phyloP scores from a whole-genome alignment of 1,139 yeast species.

The Komagataea norvegica region DNA sequence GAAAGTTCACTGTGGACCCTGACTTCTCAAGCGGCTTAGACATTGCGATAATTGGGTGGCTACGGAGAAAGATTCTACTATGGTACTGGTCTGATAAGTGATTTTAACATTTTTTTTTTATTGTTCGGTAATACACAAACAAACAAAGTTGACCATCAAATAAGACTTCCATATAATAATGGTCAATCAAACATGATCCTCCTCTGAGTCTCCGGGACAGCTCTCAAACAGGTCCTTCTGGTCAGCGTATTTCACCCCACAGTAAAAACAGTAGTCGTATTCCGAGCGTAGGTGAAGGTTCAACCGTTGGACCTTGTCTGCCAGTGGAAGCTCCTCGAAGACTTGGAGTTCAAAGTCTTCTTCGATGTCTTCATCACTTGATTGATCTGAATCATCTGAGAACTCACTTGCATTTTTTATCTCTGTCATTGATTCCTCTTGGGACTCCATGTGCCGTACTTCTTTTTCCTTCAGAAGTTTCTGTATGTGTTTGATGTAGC shows the following conservation, averaged over 20 bases:
- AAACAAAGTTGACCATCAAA: too few species aligned
- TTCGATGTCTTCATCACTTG: conserved; percentile 18
- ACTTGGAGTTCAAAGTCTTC: conserved; percentile 31
- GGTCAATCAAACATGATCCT: conserved; percentile 31
- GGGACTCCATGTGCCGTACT: too few species aligned
- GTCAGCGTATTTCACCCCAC: conserved; percentile 38
- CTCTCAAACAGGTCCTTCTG: conserved; percentile 34
- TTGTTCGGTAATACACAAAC: too few species aligned
- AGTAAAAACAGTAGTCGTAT: conserved; percentile 43
- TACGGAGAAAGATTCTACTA: too few species aligned
- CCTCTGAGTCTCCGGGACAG: conserved; percentile 45
- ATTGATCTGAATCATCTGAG: conserved; percentile 18
- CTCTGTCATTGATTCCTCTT: too few species aligned
- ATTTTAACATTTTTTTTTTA: too few species aligned
- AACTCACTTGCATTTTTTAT: neutral
- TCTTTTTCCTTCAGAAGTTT: conserved; percentile 9
- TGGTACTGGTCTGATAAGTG: too few species aligned
- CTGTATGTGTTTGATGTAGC: conserved; percentile 24
- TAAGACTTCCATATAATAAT: too few species aligned
- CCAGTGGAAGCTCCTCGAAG: conserved; percentile 27
- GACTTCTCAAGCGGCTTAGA: conserved; percentile 11
- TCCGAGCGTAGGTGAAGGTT: conserved; percentile 35
- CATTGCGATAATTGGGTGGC: conserved; percentile 8
- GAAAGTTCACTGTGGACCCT: conserved; percentile 11
- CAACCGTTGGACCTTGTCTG: conserved; percentile 29